phyloP scores from a whole-genome alignment of 805 yeast species.

The Blastobotrys peoriensis region DNA sequence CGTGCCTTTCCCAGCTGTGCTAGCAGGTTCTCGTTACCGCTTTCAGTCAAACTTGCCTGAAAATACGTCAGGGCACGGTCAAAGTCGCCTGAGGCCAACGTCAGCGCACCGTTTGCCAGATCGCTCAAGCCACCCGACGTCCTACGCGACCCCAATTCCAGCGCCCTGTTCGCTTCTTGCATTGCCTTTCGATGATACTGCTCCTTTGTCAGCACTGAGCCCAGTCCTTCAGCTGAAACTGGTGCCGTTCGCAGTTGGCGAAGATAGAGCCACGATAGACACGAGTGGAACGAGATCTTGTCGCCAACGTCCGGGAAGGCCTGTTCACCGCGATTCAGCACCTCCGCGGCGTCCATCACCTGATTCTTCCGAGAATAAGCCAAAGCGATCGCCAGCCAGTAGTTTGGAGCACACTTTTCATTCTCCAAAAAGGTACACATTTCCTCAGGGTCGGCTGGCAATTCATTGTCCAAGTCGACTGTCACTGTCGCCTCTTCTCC shows the following conservation, averaged over 20 bases:
- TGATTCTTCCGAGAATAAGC: slow-evolving; percentile 67
- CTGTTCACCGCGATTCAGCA: slow-evolving; percentile 55
- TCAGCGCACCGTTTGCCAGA: slow-evolving; percentile 64
- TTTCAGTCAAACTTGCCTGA: slow-evolving; percentile 48
- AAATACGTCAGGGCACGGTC: slow-evolving; percentile 68
- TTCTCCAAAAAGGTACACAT: slow-evolving; percentile 70
- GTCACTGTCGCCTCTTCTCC: slow-evolving; percentile 87
- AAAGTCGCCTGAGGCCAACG: slow-evolving; percentile 50
- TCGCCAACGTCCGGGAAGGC: slow-evolving; percentile 32
- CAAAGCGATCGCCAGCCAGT: slow-evolving; percentile 78
- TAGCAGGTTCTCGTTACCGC: slow-evolving; percentile 57
- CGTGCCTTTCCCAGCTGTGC: slow-evolving; percentile 86
- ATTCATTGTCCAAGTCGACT: slow-evolving; percentile 70
- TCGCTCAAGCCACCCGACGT: slow-evolving; percentile 38
- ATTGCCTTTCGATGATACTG: slow-evolving; percentile 38
- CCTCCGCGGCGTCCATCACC: slow-evolving; percentile 55
- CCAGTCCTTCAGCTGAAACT: slow-evolving; percentile 11
- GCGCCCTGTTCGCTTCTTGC: slow-evolving; percentile 42
- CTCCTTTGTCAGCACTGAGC: slow-evolving; percentile 23
- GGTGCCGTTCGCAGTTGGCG: slow-evolving; percentile 30
- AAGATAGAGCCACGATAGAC: slow-evolving; percentile 63
- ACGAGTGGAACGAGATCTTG: slow-evolving; percentile 50
- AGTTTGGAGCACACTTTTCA: slow-evolving; percentile 68
- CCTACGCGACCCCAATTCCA: slow-evolving; percentile 36
- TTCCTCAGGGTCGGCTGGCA: slow-evolving; percentile 87